These are phyloP conservation scores for Phytophthora pisi DNA, from an alignment of 352 stramenopile species.

Conservation along the genomic window DNA sequence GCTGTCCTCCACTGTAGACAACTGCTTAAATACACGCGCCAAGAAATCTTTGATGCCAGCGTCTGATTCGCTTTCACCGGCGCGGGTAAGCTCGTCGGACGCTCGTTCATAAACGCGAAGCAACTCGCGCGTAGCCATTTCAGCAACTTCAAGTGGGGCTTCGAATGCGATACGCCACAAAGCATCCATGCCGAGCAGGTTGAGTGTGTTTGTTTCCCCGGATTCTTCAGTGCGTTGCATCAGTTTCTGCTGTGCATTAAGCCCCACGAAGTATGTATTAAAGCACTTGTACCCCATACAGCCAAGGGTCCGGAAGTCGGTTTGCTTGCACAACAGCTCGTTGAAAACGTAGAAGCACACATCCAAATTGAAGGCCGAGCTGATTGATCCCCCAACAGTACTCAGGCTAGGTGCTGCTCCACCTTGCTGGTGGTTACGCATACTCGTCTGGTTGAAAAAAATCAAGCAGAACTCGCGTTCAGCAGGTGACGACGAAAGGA, in stretches of 20 bases:
- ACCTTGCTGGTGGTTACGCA: constrained; percentile 50
- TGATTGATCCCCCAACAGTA: constrained; percentile 49
- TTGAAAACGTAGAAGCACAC: constrained; percentile 88
- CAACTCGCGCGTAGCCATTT: constrained; percentile 79
- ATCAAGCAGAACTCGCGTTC: constrained; percentile 83
- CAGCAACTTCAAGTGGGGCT: constrained; percentile 73
- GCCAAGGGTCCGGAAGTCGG: constrained; percentile 73
- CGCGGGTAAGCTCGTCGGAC: constrained; percentile 31
- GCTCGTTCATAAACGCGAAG: constrained; percentile 82
- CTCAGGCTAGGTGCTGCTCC: constrained; percentile 24
- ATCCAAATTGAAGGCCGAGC: constrained; percentile 74
- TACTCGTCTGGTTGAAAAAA: constrained; percentile 86
- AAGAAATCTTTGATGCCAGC: constrained; percentile 77
- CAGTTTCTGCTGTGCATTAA: constrained; percentile 70
- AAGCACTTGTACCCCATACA: constrained; percentile 88
- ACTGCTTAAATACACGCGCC: constrained; percentile 75
- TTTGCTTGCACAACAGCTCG: constrained; percentile 80
- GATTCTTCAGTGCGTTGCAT: constrained; percentile 27
- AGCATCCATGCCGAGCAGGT: constrained; percentile 79
- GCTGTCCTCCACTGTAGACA: constrained; percentile 57
- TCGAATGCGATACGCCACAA: constrained; percentile 87
- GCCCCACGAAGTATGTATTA: constrained; percentile 82
- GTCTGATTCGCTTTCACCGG: constrained; percentile 31
- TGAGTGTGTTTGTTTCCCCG: constrained; percentile 31
- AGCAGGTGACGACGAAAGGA: constrained; percentile 72